These are phyloP conservation scores for Podospora bellae-mahoneyi DNA, from an alignment of 495 filamentous ascomycete genomes.

Conservation along the genomic window DNA sequence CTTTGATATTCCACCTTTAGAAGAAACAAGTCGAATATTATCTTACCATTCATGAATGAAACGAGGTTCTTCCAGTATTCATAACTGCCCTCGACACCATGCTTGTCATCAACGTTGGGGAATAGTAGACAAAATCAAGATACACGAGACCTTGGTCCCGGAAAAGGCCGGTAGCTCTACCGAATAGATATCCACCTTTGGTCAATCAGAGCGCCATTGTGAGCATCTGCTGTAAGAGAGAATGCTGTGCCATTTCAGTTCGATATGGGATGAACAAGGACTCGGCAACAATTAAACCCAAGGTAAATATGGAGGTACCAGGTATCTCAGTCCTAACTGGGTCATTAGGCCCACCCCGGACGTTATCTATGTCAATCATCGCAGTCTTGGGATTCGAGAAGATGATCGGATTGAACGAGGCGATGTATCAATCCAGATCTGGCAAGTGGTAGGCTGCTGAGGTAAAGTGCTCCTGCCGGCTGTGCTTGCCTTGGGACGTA, in stretches of 20 bases:
- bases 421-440: background rate
- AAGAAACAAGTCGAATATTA: background rate
- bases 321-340: too few species aligned
- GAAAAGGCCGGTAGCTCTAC: background rate
- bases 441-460: background rate
- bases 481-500: background rate
- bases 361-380: too few species aligned
- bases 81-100: background rate
- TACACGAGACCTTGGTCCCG: background rate
- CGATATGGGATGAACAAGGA: too few species aligned
- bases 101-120: background rate
- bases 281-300: too few species aligned
- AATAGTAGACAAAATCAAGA: background rate
- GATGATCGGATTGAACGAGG: background rate
- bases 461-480: background rate
- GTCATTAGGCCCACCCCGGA: too few species aligned
- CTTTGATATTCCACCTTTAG: background rate
- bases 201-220: background rate
- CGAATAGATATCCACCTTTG: background rate
- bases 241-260: background rate
- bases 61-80: too few species aligned
- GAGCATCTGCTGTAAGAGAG: background rate
- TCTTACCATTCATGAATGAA: too few species aligned
- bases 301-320: too few species aligned
- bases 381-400: too few species aligned